Evolutionary conservation across 805 yeast genomes (phyloP).

Genomic region (Yarrowia sp.): DNA sequence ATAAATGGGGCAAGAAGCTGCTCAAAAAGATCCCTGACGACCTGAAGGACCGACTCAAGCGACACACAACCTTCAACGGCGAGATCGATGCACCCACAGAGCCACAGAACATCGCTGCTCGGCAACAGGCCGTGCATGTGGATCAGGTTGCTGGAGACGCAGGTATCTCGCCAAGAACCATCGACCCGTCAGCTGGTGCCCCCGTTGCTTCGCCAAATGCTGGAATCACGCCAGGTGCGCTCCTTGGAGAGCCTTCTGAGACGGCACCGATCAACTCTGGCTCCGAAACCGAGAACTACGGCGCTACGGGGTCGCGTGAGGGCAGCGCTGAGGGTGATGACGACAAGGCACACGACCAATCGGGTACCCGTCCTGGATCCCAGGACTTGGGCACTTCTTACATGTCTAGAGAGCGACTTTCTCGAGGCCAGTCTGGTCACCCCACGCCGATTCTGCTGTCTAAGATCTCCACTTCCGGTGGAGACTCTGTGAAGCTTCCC

Average conservation of each 20-base stretch:
- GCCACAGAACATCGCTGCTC: constrained; percentile 10
- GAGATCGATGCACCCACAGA: neutral
- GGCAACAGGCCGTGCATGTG: neutral
- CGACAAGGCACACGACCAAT: too few species aligned
- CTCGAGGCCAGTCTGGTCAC: neutral
- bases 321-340: neutral
- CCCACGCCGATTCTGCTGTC: constrained; percentile 19
- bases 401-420: constrained; percentile 5
- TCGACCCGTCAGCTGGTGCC: neutral
- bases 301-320: neutral
- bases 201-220: neutral
- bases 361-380: too few species aligned
- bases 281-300: neutral
- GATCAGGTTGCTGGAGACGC: constrained; percentile 2
- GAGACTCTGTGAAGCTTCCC: neutral
- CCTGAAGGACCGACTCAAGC: neutral
- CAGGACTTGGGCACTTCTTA: neutral
- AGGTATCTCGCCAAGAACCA: neutral
- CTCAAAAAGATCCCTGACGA: constrained; percentile 25
- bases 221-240: constrained; percentile 7
- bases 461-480: neutral
- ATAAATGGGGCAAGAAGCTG: constrained; percentile 32
- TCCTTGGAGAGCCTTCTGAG: neutral
- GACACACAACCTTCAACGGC: neutral
- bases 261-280: constrained; percentile 11